Percentiles rank a stretch among this genome's conserved stretches.
Conservation (phyloP, 2,329 filamentous ascomycete genomes). For the Pseudogymnoascus sp. region DNA sequence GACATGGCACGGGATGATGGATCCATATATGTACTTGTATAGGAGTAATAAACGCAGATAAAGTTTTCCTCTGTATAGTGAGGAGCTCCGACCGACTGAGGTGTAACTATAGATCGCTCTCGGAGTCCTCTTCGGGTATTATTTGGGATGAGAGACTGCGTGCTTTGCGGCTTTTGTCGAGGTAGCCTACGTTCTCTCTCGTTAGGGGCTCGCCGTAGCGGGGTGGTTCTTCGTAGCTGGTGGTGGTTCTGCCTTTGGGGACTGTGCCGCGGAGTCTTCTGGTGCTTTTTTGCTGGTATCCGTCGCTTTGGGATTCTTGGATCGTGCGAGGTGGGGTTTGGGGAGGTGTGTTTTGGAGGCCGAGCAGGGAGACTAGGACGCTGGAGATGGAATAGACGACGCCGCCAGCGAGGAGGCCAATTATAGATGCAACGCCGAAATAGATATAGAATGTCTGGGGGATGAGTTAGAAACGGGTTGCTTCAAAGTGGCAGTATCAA, state of each 20-base stretch:
- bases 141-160: background rate
- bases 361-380: conserved; percentile 43
- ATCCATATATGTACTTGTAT: conserved; percentile 4
- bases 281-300: background rate
- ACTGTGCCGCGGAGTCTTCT: background rate
- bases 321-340: background rate
- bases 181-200: background rate
- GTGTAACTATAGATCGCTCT: background rate
- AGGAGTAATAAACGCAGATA: conserved; percentile 2
- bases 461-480: conserved; percentile 10
- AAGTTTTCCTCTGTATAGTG: background rate
- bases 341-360: conserved; percentile 12
- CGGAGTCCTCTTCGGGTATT: background rate
- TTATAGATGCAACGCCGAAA: conserved; percentile 56
- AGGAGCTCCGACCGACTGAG: background rate
- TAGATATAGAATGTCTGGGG: conserved; percentile 37
- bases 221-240: background rate
- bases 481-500: too few relatives aligned
- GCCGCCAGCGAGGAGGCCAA: conserved; percentile 57
- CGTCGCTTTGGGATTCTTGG: background rate
- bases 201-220: background rate
- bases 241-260: background rate
- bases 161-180: background rate
- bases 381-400: conserved; percentile 49
- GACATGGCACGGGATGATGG: background rate